Evolutionary conservation across 2,329 filamentous ascomycete genomes (phyloP), one percentile per base, ranked within the genome.

Genomic region (Pseudocercospora vitis): DNA sequence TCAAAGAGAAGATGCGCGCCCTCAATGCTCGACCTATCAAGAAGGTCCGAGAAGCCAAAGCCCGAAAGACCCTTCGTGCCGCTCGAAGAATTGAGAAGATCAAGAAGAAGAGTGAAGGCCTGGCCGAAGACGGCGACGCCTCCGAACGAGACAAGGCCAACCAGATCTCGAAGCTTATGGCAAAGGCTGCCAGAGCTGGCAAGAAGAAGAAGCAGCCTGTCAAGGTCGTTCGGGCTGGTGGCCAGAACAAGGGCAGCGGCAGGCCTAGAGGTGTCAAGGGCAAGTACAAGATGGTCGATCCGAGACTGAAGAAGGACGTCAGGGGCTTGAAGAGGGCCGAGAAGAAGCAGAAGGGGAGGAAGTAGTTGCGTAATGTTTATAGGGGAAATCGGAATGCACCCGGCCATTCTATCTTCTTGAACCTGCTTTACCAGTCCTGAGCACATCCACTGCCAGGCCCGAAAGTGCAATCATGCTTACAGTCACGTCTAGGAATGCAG

Each of bases 11-110:
- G 75, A 71, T 88, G 68, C 87, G 92, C 26, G 91, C 94, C 0
- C 82, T 95, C 65, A 97, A 99, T 70, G 94, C 92, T 6, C 85
- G 94, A 26, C 94, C 94, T 0, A 97, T 97, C 82, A 99, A 99
- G 81, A 99, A 99, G 79, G 94, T 99, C 26, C 87, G 89, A 64
- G 94, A 99, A 74, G 94, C 94, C 19, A 91, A 95, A 75, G 92
- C 91, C 29, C 82, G 94, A 55, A 99, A 99, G 85, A 97, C 96
- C 78, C 87, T 96, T 74, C 95, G 95, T 81, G 86, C 91, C 7
- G 92, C 90, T 0, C 89, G 95, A 73, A 82, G 83, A 53, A 75
- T 99, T 24, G 94, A 99, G 81, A 96, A 96, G 77, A 77, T 99
- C 60, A 89, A 91, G 77, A 96, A 95, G 84, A 99, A 99, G 81